These are phyloP conservation scores for Iris macrosiphon DNA, from an alignment of 106 monocot genomes.

Conservation along the genomic window DNA sequence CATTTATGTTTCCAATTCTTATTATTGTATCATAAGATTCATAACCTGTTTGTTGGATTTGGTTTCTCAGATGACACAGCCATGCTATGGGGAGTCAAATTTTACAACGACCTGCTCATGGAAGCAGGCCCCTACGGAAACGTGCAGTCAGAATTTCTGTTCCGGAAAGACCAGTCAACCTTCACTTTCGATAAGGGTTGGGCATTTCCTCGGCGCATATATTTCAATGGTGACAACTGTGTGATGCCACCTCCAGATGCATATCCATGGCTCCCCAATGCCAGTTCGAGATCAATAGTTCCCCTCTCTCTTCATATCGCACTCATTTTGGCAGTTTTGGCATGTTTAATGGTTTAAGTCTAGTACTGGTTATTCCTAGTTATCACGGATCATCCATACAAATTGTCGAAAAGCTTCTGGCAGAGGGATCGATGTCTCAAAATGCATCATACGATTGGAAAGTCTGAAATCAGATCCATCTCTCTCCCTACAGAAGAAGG, in stretches of 20 bases:
- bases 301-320: constrained; percentile 14
- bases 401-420: no score
- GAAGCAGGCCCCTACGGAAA: constrained; percentile 71
- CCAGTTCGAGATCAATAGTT: constrained; percentile 8
- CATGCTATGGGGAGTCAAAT: constrained; percentile 85
- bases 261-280: constrained; percentile 80
- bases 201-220: constrained; percentile 80
- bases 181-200: constrained; percentile 84
- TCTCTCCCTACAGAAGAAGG: no score
- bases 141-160: constrained; percentile 76
- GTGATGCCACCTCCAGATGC: constrained; percentile 80
- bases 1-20: no score
- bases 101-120: constrained; percentile 87
- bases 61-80: constrained; percentile 70
- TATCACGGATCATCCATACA: no score
- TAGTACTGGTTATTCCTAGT: no score
- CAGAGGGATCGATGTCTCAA: no score
- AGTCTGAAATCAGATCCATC: no score
- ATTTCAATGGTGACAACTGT: constrained; percentile 93
- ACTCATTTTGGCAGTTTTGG: constrained; percentile 23
- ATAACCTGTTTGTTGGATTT: no score
- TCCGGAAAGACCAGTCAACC: constrained; percentile 48
- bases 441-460: no score
- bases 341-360: constrained; percentile 23
- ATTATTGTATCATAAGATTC: no score